A percentile compares a stretch with the other conserved stretches of the same genome.
These are phyloP conservation scores for Agaricales sp. DNA, from an alignment of 1,284 basidiomycete genomes.

Conservation along the genomic window DNA sequence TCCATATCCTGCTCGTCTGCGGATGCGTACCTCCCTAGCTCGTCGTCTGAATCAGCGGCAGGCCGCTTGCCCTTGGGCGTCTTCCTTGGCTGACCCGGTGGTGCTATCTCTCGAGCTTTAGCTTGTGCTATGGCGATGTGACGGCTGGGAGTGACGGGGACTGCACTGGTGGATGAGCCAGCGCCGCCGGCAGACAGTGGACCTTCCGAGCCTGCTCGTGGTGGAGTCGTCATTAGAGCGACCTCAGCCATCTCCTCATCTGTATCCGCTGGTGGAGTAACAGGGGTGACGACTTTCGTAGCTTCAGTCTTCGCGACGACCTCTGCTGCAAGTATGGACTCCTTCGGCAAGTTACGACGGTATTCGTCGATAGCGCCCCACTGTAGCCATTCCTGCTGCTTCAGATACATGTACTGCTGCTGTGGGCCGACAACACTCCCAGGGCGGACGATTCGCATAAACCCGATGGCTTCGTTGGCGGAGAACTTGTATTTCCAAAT, in stretches of 20 bases:
- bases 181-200: background rate
- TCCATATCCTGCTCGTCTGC: constrained; percentile 27
- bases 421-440: constrained; percentile 93
- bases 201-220: constrained; percentile 3
- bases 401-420: constrained; percentile 94
- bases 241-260: constrained; percentile 37
- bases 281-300: constrained; percentile 53
- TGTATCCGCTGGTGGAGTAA: constrained; percentile 66
- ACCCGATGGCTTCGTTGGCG: constrained; percentile 94
- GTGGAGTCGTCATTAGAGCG: constrained; percentile 34
- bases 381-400: constrained; percentile 88
- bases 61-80: constrained; percentile 69
- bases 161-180: constrained; percentile 18
- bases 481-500: constrained; percentile 99
- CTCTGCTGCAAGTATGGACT: constrained; percentile 25
- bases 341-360: constrained; percentile 35
- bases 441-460: constrained; percentile 95
- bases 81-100: constrained; percentile 79
- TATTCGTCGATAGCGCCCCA: constrained; percentile 83
- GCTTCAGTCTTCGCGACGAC: constrained; percentile 12
- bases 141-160: constrained; percentile 68
- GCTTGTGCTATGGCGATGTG: constrained; percentile 60
- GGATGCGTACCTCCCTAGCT: background rate
- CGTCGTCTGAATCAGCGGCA: constrained; percentile 35
- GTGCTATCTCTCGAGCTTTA: constrained; percentile 54